Percentiles rank a stretch among this genome's conserved stretches.
These are phyloP conservation scores for Ustilago bromivora DNA, from an alignment of 1,284 basidiomycete genomes.

Conservation along the genomic window DNA sequence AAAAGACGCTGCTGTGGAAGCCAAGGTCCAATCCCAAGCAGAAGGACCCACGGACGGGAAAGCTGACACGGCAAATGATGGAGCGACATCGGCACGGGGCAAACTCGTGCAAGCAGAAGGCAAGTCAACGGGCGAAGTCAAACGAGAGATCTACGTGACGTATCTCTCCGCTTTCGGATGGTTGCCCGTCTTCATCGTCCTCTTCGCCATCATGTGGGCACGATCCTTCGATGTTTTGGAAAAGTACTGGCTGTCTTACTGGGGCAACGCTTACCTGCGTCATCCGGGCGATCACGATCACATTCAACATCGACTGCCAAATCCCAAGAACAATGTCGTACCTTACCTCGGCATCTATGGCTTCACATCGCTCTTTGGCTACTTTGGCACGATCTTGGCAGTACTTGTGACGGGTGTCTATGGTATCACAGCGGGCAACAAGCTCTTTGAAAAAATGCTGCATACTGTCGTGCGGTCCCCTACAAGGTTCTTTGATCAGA, in stretches of 20 bases:
- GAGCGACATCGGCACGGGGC: conserved; percentile 15
- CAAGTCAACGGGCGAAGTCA: conserved; percentile 80
- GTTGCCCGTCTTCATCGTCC: conserved; percentile 15
- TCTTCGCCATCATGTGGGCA: conserved; percentile 27
- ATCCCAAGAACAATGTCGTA: conserved; percentile 21
- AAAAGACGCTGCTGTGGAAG: conserved; percentile 35
- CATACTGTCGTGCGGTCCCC: conserved; percentile 55
- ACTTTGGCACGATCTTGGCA: conserved; percentile 2
- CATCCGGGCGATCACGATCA: background rate
- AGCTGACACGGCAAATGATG: conserved; percentile 11
- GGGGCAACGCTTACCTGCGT: conserved; percentile 33
- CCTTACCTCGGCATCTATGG: conserved; percentile 30
- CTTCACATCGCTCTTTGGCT: conserved; percentile 10
- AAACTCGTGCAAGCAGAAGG: conserved; percentile 80
- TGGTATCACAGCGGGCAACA: conserved; percentile 39
- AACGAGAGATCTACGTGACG: conserved; percentile 81
- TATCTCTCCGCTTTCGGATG: conserved; percentile 75
- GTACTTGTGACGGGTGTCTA: conserved; percentile 1
- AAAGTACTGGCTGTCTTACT: conserved; percentile 45
- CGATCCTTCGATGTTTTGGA: conserved; percentile 30
- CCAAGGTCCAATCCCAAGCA: conserved; percentile 28
- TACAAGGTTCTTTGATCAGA: conserved; percentile 58
- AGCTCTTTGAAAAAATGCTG: conserved; percentile 57
- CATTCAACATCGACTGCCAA: conserved; percentile 9
- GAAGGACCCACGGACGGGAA: background rate